Evolutionary conservation across 2,329 filamentous ascomycete genomes (phyloP).

Genomic region (Aspergillus ruber): DNA sequence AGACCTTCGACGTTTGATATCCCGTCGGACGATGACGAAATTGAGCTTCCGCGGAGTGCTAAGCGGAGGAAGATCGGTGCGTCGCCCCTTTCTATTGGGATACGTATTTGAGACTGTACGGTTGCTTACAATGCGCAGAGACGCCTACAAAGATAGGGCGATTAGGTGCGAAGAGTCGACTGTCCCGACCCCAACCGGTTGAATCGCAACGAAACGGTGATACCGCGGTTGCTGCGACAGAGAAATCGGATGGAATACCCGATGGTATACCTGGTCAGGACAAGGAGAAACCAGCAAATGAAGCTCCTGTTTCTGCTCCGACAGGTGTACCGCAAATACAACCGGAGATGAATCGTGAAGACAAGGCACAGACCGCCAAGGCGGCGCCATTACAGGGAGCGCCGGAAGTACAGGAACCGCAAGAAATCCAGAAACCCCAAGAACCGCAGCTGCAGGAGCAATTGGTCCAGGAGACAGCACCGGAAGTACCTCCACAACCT

Average conservation of each 20-base stretch:
- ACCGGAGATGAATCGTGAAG: background rate
- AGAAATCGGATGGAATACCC: background rate
- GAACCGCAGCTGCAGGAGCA: background rate
- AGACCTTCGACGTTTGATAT: slow-evolving; percentile 33
- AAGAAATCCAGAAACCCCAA: background rate
- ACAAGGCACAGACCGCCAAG: background rate
- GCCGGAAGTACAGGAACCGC: background rate
- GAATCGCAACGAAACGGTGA: background rate
- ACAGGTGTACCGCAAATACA: background rate
- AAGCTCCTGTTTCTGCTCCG: background rate
- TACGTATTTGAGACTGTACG: background rate
- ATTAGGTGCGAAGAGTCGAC: background rate
- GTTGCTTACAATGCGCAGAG: slow-evolving; percentile 8
- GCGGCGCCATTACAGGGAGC: background rate
- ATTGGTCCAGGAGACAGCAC: background rate
- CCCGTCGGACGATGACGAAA: slow-evolving; percentile 21
- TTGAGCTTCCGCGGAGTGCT: slow-evolving; percentile 20
- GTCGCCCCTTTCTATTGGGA: slow-evolving; percentile 5
- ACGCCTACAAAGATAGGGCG: background rate
- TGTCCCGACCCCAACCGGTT: background rate
- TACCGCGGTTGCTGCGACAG: background rate
- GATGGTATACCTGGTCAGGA: background rate
- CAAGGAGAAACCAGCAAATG: background rate
- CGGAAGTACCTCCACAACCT: background rate
- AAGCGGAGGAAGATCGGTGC: slow-evolving; percentile 30